Conservation (phyloP, 352 stramenopile genomes). For the Globisporangium irregulare region DNA sequence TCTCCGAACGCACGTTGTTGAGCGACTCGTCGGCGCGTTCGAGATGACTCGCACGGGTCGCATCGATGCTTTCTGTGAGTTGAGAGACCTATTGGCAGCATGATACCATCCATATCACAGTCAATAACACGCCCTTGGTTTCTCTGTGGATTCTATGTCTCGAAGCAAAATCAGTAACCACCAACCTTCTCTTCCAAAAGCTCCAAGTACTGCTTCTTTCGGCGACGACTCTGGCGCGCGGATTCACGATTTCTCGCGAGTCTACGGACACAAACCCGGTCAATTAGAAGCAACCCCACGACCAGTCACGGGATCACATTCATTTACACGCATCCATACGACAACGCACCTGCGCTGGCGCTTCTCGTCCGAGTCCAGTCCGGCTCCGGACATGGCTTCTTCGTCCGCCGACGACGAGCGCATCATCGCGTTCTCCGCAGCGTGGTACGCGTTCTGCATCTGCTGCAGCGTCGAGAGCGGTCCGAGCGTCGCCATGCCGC, state of each 20-base stretch:
- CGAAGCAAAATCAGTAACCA: not conserved
- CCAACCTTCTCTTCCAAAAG: conserved; percentile 83
- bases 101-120: not conserved
- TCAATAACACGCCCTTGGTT: not conserved
- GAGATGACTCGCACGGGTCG: conserved; percentile 70
- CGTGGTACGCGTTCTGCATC: conserved; percentile 42
- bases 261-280: conserved; percentile 15
- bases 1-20: conserved; percentile 71
- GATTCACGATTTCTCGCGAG: conserved; percentile 87
- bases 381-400: conserved; percentile 33
- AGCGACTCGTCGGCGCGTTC: conserved; percentile 75
- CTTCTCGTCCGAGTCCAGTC: conserved; percentile 72
- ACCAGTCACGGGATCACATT: not conserved
- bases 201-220: conserved; percentile 90
- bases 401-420: conserved; percentile 49
- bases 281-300: not conserved
- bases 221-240: conserved; percentile 80
- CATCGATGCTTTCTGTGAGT: conserved; percentile 84
- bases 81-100: conserved; percentile 61
- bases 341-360: conserved; percentile 51
- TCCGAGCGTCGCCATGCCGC: conserved; percentile 13
- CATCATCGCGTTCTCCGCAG: conserved; percentile 60
- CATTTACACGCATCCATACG: not conserved
- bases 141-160: not conserved
- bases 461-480: conserved; percentile 41